phyloP scores from a whole-genome alignment of 345 rosid species.

The Eutrema japonicum region DNA sequence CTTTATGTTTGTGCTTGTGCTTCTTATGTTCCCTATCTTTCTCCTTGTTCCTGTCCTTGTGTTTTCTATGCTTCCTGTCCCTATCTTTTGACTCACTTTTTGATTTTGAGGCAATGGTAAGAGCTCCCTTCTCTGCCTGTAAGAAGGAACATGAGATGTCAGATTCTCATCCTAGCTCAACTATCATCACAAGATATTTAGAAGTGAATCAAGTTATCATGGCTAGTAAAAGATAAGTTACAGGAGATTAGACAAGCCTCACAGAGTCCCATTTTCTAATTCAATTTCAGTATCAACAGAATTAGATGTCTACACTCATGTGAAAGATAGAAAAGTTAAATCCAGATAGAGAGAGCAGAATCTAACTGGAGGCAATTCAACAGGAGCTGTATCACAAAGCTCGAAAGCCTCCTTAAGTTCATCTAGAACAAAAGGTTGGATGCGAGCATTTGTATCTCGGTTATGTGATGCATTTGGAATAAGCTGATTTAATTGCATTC shows the following conservation, averaged over 20 bases:
- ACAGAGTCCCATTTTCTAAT: slow-evolving; percentile 6
- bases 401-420: slow-evolving; percentile 74
- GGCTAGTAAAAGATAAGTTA: not conserved
- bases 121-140: slow-evolving; percentile 79
- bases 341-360: slow-evolving; percentile 10
- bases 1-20: slow-evolving; percentile 86
- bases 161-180: not conserved
- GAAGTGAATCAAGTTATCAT: not conserved
- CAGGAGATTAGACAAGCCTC: slow-evolving; percentile 9
- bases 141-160: slow-evolving; percentile 16
- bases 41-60: slow-evolving; percentile 76
- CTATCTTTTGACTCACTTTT: slow-evolving; percentile 72
- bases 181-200: slow-evolving; percentile 20
- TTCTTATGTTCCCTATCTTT: slow-evolving; percentile 89
- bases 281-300: not conserved
- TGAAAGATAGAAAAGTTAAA: slow-evolving; percentile 2
- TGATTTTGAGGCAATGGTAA: slow-evolving; percentile 71
- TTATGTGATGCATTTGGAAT: slow-evolving; percentile 49
- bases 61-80: slow-evolving; percentile 88
- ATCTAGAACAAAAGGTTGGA: slow-evolving; percentile 74
- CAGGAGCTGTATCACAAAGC: slow-evolving; percentile 61
- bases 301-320: not conserved
- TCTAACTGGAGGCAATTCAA: slow-evolving; percentile 69
- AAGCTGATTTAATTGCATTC: slow-evolving; percentile 86
- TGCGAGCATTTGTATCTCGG: slow-evolving; percentile 53